Evolutionary conservation across 805 yeast species (phyloP).

Genomic region (Spathaspora gorwiae): DNA sequence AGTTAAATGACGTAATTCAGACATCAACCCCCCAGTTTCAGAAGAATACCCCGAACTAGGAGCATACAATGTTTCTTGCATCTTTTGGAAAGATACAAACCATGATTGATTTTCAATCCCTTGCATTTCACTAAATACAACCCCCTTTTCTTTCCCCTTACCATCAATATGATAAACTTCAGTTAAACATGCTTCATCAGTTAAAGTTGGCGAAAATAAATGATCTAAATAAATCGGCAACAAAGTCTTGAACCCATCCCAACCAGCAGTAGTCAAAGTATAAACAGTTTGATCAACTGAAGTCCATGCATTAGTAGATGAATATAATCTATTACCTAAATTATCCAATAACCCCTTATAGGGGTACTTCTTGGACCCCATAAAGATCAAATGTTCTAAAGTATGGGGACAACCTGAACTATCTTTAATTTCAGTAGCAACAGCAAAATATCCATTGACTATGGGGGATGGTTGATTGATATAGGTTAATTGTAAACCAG

Average conservation of each 20-base stretch:
- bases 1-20: conserved; percentile 67
- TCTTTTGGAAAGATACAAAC: conserved; percentile 57
- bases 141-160: conserved; percentile 87
- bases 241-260: conserved; percentile 85
- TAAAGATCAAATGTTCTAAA: conserved; percentile 85
- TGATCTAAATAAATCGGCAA: conserved; percentile 91
- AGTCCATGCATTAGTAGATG: conserved; percentile 95
- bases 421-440: conserved; percentile 84
- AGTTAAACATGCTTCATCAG: conserved; percentile 86
- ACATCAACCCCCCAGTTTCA: conserved; percentile 89
- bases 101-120: conserved; percentile 79
- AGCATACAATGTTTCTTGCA: conserved; percentile 53
- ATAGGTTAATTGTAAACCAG: conserved; percentile 78
- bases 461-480: conserved; percentile 80
- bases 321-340: conserved; percentile 76
- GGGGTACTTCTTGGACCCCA: conserved; percentile 89
- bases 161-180: conserved; percentile 96
- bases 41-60: conserved; percentile 76
- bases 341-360: conserved; percentile 88
- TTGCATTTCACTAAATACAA: conserved; percentile 96
- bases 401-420: conserved; percentile 96
- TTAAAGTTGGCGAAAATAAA: conserved; percentile 73
- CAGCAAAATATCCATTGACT: conserved; percentile 91
- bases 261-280: conserved; percentile 87
- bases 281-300: conserved; percentile 94